Conservation (phyloP, 352 stramenopile species). For the Pythium aphanidermatum region DNA sequence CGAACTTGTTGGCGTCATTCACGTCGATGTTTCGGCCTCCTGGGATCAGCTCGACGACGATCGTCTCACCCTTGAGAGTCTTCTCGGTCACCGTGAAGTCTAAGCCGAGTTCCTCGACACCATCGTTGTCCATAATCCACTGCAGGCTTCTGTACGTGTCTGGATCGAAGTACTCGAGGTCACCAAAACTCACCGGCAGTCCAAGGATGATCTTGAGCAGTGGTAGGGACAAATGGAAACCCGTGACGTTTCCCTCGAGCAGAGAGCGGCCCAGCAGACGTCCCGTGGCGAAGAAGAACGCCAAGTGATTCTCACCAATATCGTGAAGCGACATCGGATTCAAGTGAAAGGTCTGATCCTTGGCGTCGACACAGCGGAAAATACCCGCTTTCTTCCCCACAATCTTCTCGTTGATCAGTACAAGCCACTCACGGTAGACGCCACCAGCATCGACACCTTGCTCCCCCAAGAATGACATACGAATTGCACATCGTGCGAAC, state of each 20-base stretch:
- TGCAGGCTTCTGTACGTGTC: constrained; percentile 50
- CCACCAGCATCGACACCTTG: constrained; percentile 76
- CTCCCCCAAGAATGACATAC: constrained; percentile 77
- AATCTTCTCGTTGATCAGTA: constrained; percentile 54
- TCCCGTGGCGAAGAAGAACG: constrained; percentile 51
- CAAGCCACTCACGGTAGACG: constrained; percentile 84
- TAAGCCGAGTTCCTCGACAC: constrained; percentile 42
- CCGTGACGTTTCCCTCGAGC: constrained; percentile 91
- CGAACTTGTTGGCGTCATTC: constrained; percentile 91
- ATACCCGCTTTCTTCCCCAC: constrained; percentile 35
- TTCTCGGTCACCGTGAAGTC: constrained; percentile 55
- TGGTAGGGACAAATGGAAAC: constrained; percentile 92
- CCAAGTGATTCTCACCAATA: constrained; percentile 59
- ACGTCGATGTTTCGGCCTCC: constrained; percentile 72
- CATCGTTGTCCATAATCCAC: constrained; percentile 59
- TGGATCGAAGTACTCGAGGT: constrained; percentile 85
- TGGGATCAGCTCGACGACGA: constrained; percentile 51
- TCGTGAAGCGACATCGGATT: constrained; percentile 52
- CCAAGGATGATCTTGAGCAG: constrained; percentile 97
- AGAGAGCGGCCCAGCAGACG: constrained; percentile 53
- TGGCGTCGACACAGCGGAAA: constrained; percentile 39
- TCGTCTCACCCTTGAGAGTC: constrained; percentile 11
- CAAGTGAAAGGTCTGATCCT: constrained; percentile 48
- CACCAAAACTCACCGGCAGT: constrained; percentile 91
- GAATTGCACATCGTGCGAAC: constrained; percentile 44